phyloP scores from a whole-genome alignment of 306 rosid species.

The Fagus sylvatica region DNA sequence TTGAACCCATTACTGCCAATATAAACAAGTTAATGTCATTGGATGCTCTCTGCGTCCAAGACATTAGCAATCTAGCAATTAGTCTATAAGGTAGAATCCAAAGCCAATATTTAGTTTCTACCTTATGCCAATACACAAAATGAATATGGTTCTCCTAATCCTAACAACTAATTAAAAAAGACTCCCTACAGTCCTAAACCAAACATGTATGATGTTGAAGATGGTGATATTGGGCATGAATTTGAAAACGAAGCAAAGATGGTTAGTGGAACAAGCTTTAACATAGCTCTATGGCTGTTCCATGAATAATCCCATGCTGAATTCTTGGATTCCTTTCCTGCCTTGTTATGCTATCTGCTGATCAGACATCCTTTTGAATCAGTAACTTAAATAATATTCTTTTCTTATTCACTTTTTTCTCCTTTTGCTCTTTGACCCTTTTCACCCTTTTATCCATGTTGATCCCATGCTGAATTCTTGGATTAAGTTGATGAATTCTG shows the following conservation, averaged over 20 bases:
- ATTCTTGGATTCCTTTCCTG: slow-evolving; percentile 20
- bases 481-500: not conserved
- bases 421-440: slow-evolving; percentile 8
- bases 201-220: slow-evolving; percentile 34
- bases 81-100: slow-evolving; percentile 78
- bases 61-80: slow-evolving; percentile 45
- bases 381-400: slow-evolving; percentile 6
- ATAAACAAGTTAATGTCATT: slow-evolving; percentile 62
- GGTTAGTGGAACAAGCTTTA: slow-evolving; percentile 41
- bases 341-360: slow-evolving; percentile 18
- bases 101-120: slow-evolving; percentile 58
- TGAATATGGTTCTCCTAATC: slow-evolving; percentile 49
- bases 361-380: slow-evolving; percentile 20
- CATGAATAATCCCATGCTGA: slow-evolving; percentile 22
- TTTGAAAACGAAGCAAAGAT: slow-evolving; percentile 12
- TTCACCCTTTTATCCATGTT: not conserved
- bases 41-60: slow-evolving; percentile 82
- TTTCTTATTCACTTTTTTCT: slow-evolving; percentile 20
- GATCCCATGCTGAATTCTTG: slow-evolving; percentile 14
- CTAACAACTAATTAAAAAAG: slow-evolving; percentile 33
- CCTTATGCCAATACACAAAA: slow-evolving; percentile 51
- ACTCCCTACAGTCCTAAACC: slow-evolving; percentile 31
- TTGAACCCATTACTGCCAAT: slow-evolving; percentile 49
- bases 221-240: slow-evolving; percentile 25
- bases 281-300: slow-evolving; percentile 25